These are phyloP conservation scores for Lyophyllum decastes DNA, from an alignment of 768 basidiomycete genomes.

Conservation along the genomic window DNA sequence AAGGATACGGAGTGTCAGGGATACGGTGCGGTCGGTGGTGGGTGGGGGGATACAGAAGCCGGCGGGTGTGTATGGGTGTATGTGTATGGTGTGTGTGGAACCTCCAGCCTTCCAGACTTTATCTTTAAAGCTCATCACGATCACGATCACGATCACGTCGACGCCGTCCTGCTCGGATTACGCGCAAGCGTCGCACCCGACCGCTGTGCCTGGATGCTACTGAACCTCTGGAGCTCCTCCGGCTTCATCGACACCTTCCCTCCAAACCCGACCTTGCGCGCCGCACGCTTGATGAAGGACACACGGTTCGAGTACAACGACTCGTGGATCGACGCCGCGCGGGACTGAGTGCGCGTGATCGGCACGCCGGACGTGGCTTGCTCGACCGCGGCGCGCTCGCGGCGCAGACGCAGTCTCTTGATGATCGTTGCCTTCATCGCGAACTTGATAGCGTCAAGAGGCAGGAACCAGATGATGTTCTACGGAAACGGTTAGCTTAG, in stretches of 20 bases:
- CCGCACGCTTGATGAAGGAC: slow-evolving; percentile 87
- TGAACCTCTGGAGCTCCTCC: slow-evolving; percentile 85
- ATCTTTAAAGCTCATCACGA: no score
- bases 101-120: no score
- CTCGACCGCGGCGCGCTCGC: slow-evolving; percentile 42
- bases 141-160: background rate
- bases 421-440: slow-evolving; percentile 94
- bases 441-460: slow-evolving; percentile 95
- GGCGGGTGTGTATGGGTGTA: no score
- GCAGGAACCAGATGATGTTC: slow-evolving; percentile 96
- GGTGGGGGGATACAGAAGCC: no score
- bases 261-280: slow-evolving; percentile 87
- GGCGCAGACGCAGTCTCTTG: slow-evolving; percentile 76
- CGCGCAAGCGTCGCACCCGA: slow-evolving; percentile 79
- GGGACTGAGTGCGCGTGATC: slow-evolving; percentile 85
- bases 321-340: slow-evolving; percentile 88
- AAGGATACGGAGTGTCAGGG: no score
- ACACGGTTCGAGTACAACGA: slow-evolving; percentile 95
- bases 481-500: slow-evolving; percentile 31
- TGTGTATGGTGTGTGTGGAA: no score
- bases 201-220: slow-evolving; percentile 79
- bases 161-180: slow-evolving; percentile 66
- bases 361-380: slow-evolving; percentile 60
- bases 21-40: background rate
- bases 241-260: slow-evolving; percentile 79